phyloP scores from a whole-genome alignment of 176 grass and related monocot species.

The Miscanthus lutarioriparius region DNA sequence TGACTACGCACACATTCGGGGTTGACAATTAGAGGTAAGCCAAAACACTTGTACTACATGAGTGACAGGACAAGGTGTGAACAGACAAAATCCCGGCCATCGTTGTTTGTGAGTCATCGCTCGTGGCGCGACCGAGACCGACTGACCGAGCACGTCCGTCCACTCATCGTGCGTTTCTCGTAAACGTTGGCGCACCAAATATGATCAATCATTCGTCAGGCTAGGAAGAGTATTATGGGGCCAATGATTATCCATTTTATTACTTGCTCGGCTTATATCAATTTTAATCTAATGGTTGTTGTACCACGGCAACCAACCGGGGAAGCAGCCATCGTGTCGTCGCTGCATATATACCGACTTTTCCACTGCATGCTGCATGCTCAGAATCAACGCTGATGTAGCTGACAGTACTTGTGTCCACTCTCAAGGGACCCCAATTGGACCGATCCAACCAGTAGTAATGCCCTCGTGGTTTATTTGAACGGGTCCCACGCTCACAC shows the following conservation, averaged over 20 bases:
- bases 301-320: not conserved
- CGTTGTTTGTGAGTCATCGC: not conserved
- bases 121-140: not conserved
- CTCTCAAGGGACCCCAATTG: no score
- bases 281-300: not conserved
- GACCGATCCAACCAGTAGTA: no score
- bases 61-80: not conserved
- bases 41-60: no score
- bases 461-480: no score
- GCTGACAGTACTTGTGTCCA: no score
- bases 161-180: not conserved
- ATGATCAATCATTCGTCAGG: not conserved
- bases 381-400: no score
- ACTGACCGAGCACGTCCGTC: not conserved
- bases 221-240: not conserved
- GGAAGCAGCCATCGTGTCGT: conserved; percentile 1
- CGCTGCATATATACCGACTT: no score
- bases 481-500: no score
- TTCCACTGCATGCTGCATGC: no score
- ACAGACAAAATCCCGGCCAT: not conserved
- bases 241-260: not conserved
- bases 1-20: not conserved
- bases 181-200: not conserved
- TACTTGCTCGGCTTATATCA: not conserved
- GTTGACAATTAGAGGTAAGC: no score